phyloP scores from a whole-genome alignment of 192 early-diverging fungal genomes.

The Backusella liffmaniae region DNA sequence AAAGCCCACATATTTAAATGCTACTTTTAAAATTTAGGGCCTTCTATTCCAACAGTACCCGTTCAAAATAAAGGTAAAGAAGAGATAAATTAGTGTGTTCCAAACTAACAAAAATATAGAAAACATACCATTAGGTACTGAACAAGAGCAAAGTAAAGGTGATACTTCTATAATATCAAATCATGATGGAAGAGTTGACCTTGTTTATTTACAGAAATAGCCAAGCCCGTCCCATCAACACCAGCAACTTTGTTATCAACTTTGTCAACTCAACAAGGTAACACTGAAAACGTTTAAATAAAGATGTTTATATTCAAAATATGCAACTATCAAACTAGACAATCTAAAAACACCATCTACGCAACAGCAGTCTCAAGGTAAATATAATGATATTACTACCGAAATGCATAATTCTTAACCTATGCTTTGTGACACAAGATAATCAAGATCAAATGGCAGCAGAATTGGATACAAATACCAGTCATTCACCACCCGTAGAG shows the following conservation, averaged over 20 bases:
- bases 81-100: not conserved
- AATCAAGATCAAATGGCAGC: not conserved
- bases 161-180: no score
- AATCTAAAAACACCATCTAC: not conserved
- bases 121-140: not conserved
- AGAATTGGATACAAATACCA: no score
- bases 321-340: not conserved
- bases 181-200: no score
- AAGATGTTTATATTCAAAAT: not conserved
- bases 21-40: not conserved
- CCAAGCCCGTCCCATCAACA: not conserved
- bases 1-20: no score
- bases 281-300: not conserved
- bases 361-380: no score
- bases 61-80: not conserved
- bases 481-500: not conserved
- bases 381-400: no score
- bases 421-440: not conserved
- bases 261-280: not conserved
- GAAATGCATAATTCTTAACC: no score
- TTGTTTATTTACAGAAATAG: not conserved
- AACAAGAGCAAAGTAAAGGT: not conserved
- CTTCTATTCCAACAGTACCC: not conserved
- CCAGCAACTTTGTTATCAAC: not conserved
- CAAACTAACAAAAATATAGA: not conserved